Base-by-base conservation (phyloP, 2,329 filamentous ascomycete species). In the Botryosphaeria dothidea region DNA sequence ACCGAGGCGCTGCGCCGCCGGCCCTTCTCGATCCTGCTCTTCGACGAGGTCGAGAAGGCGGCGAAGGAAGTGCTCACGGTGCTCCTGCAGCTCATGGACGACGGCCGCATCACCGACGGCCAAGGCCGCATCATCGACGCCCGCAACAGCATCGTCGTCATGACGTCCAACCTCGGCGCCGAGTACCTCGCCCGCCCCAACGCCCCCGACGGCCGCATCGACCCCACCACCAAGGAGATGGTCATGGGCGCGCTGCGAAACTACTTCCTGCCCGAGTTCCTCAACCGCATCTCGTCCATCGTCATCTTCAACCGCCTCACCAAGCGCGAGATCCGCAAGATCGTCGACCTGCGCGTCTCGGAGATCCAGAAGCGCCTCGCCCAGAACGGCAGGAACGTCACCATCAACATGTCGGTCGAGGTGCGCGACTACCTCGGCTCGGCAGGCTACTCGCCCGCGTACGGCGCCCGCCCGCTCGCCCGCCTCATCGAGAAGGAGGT, bases 301-400 rank as follows among this genome's bases (percentile, higher is more conserved):
- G 93, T 99, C 80, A 97, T 99, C 81, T 99, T 99, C 87, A 99
- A 99, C 84, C 91, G 95, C 54, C 90, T 99, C 64, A 94, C 92
- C 3, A 90, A 89, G 76, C 84, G 80, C 65, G 95, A 99, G 80
- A 99, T 99, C 73, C 90, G 95, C 74, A 92, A 88, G 82, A 98
- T 99, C 75, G 95, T 99, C 67, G 95, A 99, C 74, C 84, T 99
- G 23, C 90, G 95, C 49, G 85, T 99, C 36, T 66, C 68, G 2
- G 95, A 99, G 76, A 94, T 99, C 68, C 95, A 99, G 84, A 92
- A 92, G 77, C 92, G 95, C 46, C 87, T 99, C n/a, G 80, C 84
- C 34, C 84, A 89, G 73, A 99, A 99, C 75, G 89, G 90, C 66
- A 90, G 93, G 72, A 94, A 96, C 69, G 90, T 99, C 60, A 75